A percentile compares a stretch with the other conserved stretches of the same genome.
These are phyloP conservation scores for Taphrina deformans DNA, from an alignment of 1,139 yeast genomes.

Conservation along the genomic window DNA sequence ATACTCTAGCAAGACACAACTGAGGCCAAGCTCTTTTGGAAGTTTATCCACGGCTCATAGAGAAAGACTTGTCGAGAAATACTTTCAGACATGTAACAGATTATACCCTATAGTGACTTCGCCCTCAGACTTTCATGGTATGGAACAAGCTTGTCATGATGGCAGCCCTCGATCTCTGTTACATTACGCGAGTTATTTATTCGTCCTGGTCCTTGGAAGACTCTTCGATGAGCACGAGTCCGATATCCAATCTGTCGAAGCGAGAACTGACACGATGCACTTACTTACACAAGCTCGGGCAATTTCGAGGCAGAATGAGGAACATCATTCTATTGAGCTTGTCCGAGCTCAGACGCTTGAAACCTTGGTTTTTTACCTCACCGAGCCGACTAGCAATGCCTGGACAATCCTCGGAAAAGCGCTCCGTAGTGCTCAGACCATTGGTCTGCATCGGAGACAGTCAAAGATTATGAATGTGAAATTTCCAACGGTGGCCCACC, in stretches of 20 bases:
- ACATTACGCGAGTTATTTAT: neutral
- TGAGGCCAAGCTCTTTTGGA: no score
- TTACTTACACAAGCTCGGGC: neutral
- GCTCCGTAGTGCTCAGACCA: neutral
- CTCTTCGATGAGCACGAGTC: neutral
- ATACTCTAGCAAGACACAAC: no score
- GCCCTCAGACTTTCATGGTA: neutral
- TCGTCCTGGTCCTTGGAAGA: neutral
- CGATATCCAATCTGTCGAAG: neutral
- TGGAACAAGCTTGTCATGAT: neutral
- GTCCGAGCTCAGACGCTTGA: neutral
- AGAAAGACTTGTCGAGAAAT: neutral
- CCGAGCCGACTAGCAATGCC: neutral
- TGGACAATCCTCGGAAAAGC: neutral
- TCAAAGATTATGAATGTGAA: neutral
- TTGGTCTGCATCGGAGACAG: neutral
- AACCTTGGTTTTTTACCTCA: neutral
- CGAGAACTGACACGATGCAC: neutral
- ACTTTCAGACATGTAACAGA: no score
- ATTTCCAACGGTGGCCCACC: neutral
- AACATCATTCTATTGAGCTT: neutral
- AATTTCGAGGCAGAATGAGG: neutral
- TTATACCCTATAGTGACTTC: no score
- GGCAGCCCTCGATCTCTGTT: neutral
- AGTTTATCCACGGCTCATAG: no score